Conservation (phyloP, 164 flowering plant species). For the Vitis amurensis region DNA sequence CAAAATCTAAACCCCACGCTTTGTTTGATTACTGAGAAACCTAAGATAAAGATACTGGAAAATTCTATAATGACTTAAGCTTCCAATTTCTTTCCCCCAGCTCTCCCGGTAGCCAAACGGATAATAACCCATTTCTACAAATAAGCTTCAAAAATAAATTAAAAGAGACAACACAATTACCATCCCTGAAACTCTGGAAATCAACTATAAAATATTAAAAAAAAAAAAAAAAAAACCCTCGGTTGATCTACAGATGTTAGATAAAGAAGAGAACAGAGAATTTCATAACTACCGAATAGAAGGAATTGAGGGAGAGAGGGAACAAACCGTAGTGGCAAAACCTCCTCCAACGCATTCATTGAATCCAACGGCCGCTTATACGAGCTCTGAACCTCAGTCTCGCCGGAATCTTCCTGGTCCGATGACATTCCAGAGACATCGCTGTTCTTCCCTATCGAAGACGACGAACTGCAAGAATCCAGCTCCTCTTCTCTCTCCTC, state of each 20-base stretch:
- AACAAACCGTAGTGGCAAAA: conserved; percentile 46
- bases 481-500: conserved; percentile 3
- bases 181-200: not conserved
- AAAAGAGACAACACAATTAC: not conserved
- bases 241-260: no score
- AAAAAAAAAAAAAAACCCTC: not conserved
- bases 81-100: not conserved
- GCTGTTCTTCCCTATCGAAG: conserved; percentile 63
- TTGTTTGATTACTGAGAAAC: no score
- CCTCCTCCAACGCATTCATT: conserved; percentile 50
- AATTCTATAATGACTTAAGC: no score
- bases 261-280: not conserved
- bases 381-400: conserved; percentile 47
- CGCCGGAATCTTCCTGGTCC: conserved; percentile 23
- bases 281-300: not conserved
- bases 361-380: conserved; percentile 39
- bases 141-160: not conserved
- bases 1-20: no score
- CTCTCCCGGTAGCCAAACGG: not conserved
- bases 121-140: not conserved
- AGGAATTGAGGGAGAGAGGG: not conserved
- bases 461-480: conserved; percentile 22
- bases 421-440: conserved; percentile 31
- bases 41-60: no score
- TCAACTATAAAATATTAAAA: not conserved